Conservation (phyloP, 208 protist species). For the Leishmania major region DNA sequence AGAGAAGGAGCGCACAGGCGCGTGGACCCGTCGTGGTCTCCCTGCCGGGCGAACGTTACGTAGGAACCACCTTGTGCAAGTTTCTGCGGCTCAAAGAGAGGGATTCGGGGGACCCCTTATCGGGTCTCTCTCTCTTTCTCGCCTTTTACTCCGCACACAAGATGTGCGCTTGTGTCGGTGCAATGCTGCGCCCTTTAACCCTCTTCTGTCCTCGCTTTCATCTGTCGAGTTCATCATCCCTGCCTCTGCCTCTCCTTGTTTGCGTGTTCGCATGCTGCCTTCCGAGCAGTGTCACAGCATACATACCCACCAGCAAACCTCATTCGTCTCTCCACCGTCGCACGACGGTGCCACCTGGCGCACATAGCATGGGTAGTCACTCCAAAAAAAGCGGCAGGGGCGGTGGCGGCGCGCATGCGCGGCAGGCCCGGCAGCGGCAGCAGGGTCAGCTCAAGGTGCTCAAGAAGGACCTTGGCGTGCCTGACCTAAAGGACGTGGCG, state of each 20-base stretch:
- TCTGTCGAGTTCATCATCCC: not conserved
- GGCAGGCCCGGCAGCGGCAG: slow-evolving; percentile 30
- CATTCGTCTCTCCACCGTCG: not conserved
- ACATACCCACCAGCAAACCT: not conserved
- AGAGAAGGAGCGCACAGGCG: not conserved
- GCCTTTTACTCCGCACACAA: not conserved
- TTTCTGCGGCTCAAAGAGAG: not conserved
- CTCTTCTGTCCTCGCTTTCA: not conserved
- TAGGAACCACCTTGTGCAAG: not conserved
- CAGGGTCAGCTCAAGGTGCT: slow-evolving; percentile 50
- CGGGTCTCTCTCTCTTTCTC: not conserved
- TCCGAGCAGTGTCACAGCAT: not conserved
- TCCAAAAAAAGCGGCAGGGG: slow-evolving; percentile 87
- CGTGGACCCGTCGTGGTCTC: not conserved
- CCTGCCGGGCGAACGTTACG: not conserved
- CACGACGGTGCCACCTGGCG: not conserved
- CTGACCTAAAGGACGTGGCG: slow-evolving; percentile 70
- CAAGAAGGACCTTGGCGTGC: slow-evolving; percentile 81
- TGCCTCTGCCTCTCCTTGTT: not conserved
- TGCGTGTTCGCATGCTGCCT: not conserved
- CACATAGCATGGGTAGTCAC: slow-evolving; percentile 78
- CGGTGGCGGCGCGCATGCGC: slow-evolving; percentile 56
- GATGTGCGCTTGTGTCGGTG: not conserved
- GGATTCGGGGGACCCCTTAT: not conserved
- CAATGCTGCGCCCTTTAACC: not conserved